These are phyloP conservation scores for Picea engelmannii DNA, from an alignment of 83 land plant species.

Conservation along the genomic window DNA sequence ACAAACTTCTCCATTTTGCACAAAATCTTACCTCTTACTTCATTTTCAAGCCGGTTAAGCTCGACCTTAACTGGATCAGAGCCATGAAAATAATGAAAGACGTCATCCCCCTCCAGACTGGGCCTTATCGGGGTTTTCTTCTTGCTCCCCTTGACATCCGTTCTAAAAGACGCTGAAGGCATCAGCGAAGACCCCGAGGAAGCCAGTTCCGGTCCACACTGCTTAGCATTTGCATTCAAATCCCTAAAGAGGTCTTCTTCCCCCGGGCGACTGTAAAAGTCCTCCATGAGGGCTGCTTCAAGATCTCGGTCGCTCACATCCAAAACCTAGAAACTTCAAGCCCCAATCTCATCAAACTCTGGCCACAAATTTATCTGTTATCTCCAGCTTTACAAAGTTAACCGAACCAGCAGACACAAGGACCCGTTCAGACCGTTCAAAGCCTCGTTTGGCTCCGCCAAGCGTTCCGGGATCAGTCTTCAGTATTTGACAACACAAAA, in stretches of 20 bases:
- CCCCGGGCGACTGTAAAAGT: background rate
- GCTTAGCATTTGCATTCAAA: conserved; percentile 3
- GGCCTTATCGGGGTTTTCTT: conserved; percentile 22
- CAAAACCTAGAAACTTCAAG: background rate
- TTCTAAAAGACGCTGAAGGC: conserved; percentile 42
- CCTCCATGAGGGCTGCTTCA: conserved; percentile 11
- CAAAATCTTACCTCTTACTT: background rate
- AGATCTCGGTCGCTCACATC: background rate
- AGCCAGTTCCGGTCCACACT: conserved; percentile 11
- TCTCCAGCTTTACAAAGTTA: background rate
- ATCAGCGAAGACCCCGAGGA: conserved; percentile 11
- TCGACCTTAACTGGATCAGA: conserved; percentile 27
- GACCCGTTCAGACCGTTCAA: background rate
- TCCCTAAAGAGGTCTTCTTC: conserved; percentile 1
- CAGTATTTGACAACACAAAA: background rate
- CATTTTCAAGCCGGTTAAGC: background rate
- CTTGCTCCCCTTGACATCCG: conserved; percentile 16
- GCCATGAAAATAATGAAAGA: conserved; percentile 72
- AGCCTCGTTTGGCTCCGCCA: background rate
- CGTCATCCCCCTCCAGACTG: conserved; percentile 54
- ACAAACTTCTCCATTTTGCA: background rate
- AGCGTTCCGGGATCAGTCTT: background rate
- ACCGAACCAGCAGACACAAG: background rate
- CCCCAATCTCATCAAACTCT: conserved; percentile 1
- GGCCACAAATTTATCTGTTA: background rate